Evolutionary conservation across 2,329 filamentous ascomycete species (phyloP).

Genomic region (Pseudophaeomoniella oleicola): DNA sequence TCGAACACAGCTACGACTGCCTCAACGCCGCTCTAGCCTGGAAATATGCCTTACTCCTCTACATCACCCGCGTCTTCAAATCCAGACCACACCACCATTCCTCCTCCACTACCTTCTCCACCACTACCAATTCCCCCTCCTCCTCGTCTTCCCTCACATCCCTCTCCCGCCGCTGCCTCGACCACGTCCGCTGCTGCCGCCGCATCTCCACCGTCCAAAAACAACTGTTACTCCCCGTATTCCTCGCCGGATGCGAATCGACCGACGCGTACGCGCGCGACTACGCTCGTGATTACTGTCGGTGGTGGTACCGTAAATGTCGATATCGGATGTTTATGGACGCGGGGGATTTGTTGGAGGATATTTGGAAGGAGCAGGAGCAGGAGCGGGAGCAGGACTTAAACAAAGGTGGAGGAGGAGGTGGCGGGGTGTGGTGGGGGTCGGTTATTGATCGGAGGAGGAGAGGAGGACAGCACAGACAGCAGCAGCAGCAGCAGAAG

Average conservation of each 20-base stretch:
- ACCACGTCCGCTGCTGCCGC: constrained; percentile 16
- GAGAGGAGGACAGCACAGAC: neutral
- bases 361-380: constrained; percentile 9
- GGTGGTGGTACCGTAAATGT: constrained; percentile 17
- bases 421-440: neutral
- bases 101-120: constrained; percentile 8
- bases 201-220: constrained; percentile 18
- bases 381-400: no score
- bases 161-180: constrained; percentile 16
- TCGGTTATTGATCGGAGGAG: neutral
- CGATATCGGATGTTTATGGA: constrained; percentile 18
- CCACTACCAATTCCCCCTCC: constrained; percentile 2
- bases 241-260: constrained; percentile 19
- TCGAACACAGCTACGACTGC: neutral
- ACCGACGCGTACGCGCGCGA: constrained; percentile 8
- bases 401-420: neutral
- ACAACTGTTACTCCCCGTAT: constrained; percentile 22
- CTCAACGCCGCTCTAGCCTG: constrained; percentile 12
- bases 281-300: constrained; percentile 16
- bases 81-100: constrained; percentile 3
- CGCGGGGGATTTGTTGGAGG: constrained; percentile 10
- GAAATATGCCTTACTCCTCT: constrained; percentile 18
- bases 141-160: constrained; percentile 7
- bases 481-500: no score
- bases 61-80: constrained; percentile 18